These are phyloP conservation scores for Ramicandelaber brevisporus DNA, from an alignment of 192 early-diverging fungal species.

Conservation along the genomic window DNA sequence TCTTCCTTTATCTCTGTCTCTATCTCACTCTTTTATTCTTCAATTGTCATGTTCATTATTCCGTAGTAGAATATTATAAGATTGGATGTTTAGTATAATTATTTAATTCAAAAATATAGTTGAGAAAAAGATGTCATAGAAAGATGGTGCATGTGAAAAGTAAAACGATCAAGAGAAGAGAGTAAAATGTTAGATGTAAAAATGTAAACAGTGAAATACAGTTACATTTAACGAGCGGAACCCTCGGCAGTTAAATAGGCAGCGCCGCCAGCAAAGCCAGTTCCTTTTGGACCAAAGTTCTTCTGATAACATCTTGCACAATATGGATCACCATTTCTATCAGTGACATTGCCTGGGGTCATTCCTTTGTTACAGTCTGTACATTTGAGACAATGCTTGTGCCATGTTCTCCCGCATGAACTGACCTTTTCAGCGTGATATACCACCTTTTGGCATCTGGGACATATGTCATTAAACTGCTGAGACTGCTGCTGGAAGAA, in stretches of 20 bases:
- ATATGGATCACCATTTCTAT: constrained; percentile 17
- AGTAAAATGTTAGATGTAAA: constrained; percentile 5
- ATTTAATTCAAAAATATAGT: neutral
- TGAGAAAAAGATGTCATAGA: constrained; percentile 1
- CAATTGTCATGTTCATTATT: no score
- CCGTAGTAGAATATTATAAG: neutral
- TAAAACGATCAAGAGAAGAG: constrained; percentile 1
- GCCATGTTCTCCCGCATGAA: constrained; percentile 19
- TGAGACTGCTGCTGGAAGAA: no score
- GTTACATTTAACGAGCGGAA: no score
- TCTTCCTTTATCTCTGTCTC: neutral
- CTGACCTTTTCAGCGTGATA: constrained; percentile 1
- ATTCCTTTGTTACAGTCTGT: constrained; percentile 10
- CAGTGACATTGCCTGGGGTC: constrained; percentile 13
- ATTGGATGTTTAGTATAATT: neutral
- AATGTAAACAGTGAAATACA: no score
- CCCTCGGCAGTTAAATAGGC: constrained; percentile 2
- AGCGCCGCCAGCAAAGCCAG: constrained; percentile 6
- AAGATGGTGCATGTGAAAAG: neutral
- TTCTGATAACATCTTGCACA: constrained; percentile 18
- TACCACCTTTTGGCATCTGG: neutral
- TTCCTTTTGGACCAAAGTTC: constrained; percentile 17
- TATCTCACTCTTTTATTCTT: neutral
- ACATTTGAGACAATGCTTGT: constrained; percentile 16
- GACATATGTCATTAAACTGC: neutral